Evolutionary conservation across 768 basidiomycete genomes (phyloP), one percentile per base, ranked within the genome.

Genomic region (Amanita brunnescens): DNA sequence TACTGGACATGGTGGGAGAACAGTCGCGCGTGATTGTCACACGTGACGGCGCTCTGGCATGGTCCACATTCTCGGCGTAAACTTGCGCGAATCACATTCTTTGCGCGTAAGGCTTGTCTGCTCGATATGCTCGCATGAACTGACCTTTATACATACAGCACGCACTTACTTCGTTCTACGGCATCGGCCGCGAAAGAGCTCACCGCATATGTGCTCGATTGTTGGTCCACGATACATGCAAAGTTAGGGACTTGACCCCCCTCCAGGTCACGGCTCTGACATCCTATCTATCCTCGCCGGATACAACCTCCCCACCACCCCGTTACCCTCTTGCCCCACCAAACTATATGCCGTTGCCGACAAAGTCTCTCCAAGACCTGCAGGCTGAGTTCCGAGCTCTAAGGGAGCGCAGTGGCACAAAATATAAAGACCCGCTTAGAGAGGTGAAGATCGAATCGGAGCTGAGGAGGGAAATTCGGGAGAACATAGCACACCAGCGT

Each of bases 401-500:
- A n/a, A n/a, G n/a, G n/a, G n/a, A n/a, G n/a, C n/a, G n/a, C n/a
- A n/a, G n/a, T n/a, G n/a, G n/a, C n/a, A 52, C 32, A 56, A 62
- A 49, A 46, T 62, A 62, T 54, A 50, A 59, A 16, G 93, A 96
- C 65, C 75, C 79, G 0, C 70, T 97, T 58, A 79, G 79, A 60
- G 75, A 78, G 41, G 64, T 97, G 57, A 85, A 81, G 71, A 85
- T 96, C 54, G 95, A 97, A 71, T 79, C 85, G 16, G 96, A 97
- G 66, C 69, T 94, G 61, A 79, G 76, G 65, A 78, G 87, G 59
- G 77, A 83, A 64, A 75, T 94, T 60, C 79, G 83, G 69, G 91
- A 91, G 65, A 93, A 97, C 64, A 94, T 99, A 64, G 83, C 80
- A 5, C 93, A 96, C 69, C 83, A 93, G 67, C 75, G 91, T 55